phyloP scores from a whole-genome alignment of 345 rosid species.

The Isatis tinctoria region DNA sequence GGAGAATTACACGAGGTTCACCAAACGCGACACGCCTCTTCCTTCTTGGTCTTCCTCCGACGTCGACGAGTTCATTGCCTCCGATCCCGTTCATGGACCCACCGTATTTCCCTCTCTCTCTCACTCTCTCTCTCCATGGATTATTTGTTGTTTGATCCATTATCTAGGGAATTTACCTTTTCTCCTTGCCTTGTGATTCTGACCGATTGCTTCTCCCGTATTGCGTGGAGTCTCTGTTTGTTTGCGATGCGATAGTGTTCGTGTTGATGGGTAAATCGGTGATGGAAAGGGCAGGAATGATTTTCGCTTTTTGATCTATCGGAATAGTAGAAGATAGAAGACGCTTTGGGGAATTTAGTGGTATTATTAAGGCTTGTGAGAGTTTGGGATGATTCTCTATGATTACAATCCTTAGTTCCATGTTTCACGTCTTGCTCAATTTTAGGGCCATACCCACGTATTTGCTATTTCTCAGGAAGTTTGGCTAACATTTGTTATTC shows the following conservation, averaged over 20 bases:
- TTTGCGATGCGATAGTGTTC: background rate
- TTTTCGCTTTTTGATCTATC: background rate
- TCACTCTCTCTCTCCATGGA: background rate
- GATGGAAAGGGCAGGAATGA: background rate
- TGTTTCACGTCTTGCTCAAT: background rate
- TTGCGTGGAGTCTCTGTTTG: background rate
- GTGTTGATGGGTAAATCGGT: background rate
- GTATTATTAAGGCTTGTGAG: background rate
- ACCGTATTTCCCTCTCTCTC: slow-evolving; percentile 36
- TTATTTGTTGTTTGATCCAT: background rate
- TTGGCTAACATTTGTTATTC: background rate
- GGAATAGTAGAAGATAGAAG: background rate
- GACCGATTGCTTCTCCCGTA: background rate
- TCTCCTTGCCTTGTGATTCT: background rate
- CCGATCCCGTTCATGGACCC: slow-evolving; percentile 85
- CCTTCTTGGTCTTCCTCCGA: slow-evolving; percentile 85
- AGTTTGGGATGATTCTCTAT: background rate
- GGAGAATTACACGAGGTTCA: slow-evolving; percentile 55
- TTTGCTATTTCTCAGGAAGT: background rate
- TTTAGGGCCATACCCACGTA: background rate
- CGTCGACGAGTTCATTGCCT: slow-evolving; percentile 72
- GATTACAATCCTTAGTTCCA: background rate
- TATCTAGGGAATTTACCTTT: background rate
- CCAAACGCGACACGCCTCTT: slow-evolving; percentile 52
- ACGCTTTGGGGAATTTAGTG: background rate